A percentile compares a stretch with the other conserved stretches of the same genome.
Evolutionary conservation across 495 filamentous ascomycete species (phyloP).

Genomic region (Xylaria castorea): DNA sequence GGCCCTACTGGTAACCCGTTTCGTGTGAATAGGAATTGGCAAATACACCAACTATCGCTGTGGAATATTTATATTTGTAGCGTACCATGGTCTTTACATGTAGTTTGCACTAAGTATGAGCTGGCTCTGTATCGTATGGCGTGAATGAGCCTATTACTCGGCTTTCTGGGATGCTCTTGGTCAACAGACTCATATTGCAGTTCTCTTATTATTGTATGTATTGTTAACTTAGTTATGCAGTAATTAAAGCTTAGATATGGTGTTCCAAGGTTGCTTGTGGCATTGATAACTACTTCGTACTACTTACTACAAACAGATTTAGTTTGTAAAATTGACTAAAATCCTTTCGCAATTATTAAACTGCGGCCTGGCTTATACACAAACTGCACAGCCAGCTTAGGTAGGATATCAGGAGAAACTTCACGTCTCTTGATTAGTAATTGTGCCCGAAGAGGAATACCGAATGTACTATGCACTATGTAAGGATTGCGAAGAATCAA

Average conservation of each 20-base stretch:
- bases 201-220: not conserved
- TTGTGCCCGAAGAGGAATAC: not conserved
- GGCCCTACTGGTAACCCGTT: not conserved
- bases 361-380: not conserved
- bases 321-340: not conserved
- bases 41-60: no score
- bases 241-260: not conserved
- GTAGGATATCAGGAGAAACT: not conserved
- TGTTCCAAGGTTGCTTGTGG: not conserved
- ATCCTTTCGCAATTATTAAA: not conserved
- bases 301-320: not conserved
- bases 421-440: not conserved
- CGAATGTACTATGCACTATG: not conserved
- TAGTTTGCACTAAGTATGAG: not conserved
- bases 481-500: not conserved
- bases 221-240: not conserved
- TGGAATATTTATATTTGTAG: no score
- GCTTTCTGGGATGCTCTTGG: not conserved
- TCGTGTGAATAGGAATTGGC: not conserved
- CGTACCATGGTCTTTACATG: no score
- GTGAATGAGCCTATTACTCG: not conserved
- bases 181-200: not conserved
- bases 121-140: not conserved
- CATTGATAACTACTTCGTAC: not conserved
- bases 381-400: not conserved